A percentile compares a stretch with the other conserved stretches of the same genome.
Evolutionary conservation across 805 yeast genomes (phyloP).

Genomic region (Schwanniomyces pseudopolymorphus): DNA sequence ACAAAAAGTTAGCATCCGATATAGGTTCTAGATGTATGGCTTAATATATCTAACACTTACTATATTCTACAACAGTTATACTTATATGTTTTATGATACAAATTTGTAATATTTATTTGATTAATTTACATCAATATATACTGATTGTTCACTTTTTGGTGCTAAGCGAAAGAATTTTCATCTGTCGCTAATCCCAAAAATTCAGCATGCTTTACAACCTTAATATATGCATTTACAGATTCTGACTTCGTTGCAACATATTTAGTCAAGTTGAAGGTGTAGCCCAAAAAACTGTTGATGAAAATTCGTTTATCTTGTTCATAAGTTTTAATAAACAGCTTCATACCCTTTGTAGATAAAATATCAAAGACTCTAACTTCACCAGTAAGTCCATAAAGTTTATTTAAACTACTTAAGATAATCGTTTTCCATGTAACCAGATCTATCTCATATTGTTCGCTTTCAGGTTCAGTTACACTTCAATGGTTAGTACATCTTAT

Average conservation of each 20-base stretch:
- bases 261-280: slow-evolving; percentile 27
- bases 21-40: no score
- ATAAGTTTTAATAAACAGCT: slow-evolving; percentile 26
- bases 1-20: no score
- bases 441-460: slow-evolving; percentile 16
- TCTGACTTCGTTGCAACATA: slow-evolving; percentile 19
- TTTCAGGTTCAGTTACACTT: not conserved
- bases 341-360: slow-evolving; percentile 14
- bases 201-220: slow-evolving; percentile 14
- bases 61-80: no score
- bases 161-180: not conserved
- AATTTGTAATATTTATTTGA: no score
- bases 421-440: slow-evolving; percentile 32
- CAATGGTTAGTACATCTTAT: not conserved
- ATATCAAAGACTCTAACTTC: slow-evolving; percentile 31
- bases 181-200: slow-evolving; percentile 20
- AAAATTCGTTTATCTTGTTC: slow-evolving; percentile 28
- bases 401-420: slow-evolving; percentile 20
- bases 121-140: no score
- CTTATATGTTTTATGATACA: no score
- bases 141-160: no score
- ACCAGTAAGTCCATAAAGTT: slow-evolving; percentile 34
- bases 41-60: no score
- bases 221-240: slow-evolving; percentile 17
- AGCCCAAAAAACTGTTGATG: slow-evolving; percentile 28